Evolutionary conservation across 495 filamentous ascomycete species (phyloP).

Genomic region (Xanthoparmelia taractica): DNA sequence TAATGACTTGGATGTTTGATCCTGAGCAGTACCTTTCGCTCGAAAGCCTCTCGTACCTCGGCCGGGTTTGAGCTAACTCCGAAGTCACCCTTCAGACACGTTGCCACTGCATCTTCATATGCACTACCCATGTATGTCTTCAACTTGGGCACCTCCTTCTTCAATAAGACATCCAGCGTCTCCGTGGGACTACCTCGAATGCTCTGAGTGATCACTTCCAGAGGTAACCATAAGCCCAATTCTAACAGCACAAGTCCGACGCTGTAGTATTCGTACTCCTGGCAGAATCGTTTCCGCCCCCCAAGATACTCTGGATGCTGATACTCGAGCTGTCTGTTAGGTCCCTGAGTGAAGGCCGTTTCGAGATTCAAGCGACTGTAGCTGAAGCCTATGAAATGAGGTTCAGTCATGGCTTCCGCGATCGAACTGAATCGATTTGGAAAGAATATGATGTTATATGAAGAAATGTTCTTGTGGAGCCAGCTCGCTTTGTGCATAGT

Average conservation of each 20-base stretch:
- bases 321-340: neutral
- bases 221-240: neutral
- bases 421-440: neutral
- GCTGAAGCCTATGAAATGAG: neutral
- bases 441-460: constrained; percentile 32
- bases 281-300: neutral
- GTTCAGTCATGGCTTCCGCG: neutral
- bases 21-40: neutral
- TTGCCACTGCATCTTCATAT: neutral
- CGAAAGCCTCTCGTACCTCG: neutral
- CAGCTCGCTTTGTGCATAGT: constrained; percentile 30
- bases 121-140: neutral
- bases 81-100: neutral
- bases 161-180: neutral
- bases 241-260: neutral
- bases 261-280: constrained; percentile 1
- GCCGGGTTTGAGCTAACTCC: neutral
- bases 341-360: neutral
- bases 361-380: neutral
- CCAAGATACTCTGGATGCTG: neutral
- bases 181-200: neutral
- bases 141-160: neutral
- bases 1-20: neutral
- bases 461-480: constrained; percentile 30
- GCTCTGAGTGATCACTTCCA: neutral